phyloP scores from a whole-genome alignment of 768 basidiomycete species.

The Rubroboletus pulcherrimus region DNA sequence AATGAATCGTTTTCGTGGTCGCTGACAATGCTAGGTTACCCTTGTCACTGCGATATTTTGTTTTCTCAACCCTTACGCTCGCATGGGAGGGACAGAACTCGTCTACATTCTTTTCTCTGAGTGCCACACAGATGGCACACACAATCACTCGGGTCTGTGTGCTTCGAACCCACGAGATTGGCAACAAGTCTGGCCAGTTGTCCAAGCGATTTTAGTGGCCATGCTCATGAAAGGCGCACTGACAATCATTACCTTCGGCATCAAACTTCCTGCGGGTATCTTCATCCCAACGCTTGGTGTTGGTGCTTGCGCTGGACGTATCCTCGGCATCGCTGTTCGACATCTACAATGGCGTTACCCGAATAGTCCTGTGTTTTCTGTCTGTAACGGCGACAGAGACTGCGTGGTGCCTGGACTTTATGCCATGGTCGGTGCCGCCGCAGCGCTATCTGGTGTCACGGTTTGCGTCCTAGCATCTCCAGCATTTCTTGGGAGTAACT shows the following conservation, averaged over 20 bases:
- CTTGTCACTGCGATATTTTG: slow-evolving; percentile 71
- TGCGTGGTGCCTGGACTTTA: slow-evolving; percentile 91
- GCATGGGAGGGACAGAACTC: slow-evolving; percentile 94
- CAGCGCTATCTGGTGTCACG: slow-evolving; percentile 92
- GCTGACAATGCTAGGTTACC: slow-evolving; percentile 55
- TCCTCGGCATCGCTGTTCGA: slow-evolving; percentile 79
- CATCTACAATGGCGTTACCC: slow-evolving; percentile 67
- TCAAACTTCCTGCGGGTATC: slow-evolving; percentile 89
- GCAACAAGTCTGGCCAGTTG: slow-evolving; percentile 56
- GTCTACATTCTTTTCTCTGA: slow-evolving; percentile 90
- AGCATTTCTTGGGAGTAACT: not conserved
- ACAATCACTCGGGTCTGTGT: slow-evolving; percentile 67
- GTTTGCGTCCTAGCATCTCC: slow-evolving; percentile 36
- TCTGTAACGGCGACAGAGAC: slow-evolving; percentile 59
- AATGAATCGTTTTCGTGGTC: not conserved
- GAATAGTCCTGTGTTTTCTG: slow-evolving; percentile 53
- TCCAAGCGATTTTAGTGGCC: slow-evolving; percentile 64
- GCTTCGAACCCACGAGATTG: slow-evolving; percentile 56
- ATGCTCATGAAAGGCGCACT: slow-evolving; percentile 78
- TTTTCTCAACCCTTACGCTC: slow-evolving; percentile 85
- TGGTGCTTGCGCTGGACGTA: slow-evolving; percentile 88
- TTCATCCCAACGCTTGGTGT: slow-evolving; percentile 96
- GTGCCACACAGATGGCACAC: slow-evolving; percentile 57
- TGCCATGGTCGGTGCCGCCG: slow-evolving; percentile 96
- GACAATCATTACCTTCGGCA: slow-evolving; percentile 89